Conservation (phyloP, 202 grass and related monocot species). For the Brachypodium distachyon region DNA sequence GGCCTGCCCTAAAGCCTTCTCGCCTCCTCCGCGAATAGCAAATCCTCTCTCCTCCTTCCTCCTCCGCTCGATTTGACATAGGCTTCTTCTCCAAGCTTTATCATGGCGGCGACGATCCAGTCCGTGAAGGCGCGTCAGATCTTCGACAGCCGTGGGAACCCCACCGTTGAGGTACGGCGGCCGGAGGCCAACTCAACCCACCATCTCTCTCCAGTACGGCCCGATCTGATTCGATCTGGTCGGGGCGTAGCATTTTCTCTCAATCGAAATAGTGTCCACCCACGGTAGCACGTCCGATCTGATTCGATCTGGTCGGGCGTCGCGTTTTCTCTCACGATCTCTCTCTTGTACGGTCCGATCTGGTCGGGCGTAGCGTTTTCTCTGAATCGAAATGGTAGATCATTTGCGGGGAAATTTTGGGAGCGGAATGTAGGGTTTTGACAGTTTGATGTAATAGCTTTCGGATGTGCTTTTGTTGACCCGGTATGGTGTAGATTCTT, state of each 20-base stretch:
- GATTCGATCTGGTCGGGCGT: neutral
- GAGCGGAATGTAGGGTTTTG: neutral
- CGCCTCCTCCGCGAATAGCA: neutral
- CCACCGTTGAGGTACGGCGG: conserved; percentile 48
- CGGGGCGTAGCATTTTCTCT: too few relatives aligned
- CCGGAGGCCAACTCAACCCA: neutral
- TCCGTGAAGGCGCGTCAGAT: conserved; percentile 74
- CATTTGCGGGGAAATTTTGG: neutral
- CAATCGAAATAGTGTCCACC: too few relatives aligned
- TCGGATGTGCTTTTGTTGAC: neutral
- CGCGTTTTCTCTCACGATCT: neutral
- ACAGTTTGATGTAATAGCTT: neutral
- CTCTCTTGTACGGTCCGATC: neutral
- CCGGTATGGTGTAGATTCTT: neutral
- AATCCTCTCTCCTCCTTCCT: too few relatives aligned
- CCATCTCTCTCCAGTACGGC: too few relatives aligned
- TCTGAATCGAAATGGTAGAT: too few relatives aligned
- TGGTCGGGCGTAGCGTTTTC: neutral
- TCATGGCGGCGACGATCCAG: conserved; percentile 54
- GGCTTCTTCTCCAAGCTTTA: neutral
- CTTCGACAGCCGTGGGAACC: conserved; percentile 74
- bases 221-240: neutral
- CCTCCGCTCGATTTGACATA: neutral
- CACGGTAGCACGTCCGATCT: too few relatives aligned
- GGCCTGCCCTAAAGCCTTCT: neutral